phyloP scores from a whole-genome alignment of 2,329 filamentous ascomycete species.

The Fonsecaea pugnacius region DNA sequence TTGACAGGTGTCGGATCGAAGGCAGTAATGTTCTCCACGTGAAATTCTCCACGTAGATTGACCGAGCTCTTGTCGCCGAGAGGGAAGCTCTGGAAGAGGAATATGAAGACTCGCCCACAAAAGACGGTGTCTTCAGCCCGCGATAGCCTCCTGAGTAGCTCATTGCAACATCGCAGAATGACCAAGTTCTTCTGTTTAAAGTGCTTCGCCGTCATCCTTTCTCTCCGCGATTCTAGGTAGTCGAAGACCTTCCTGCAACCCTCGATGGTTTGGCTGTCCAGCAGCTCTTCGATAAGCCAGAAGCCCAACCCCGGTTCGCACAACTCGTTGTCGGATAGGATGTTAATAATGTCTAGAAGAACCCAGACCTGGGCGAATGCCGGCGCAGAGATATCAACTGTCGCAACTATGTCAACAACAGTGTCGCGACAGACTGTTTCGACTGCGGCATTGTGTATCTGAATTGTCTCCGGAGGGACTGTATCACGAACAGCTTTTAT shows the following conservation, averaged over 20 bases:
- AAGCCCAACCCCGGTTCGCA: conserved; percentile 81
- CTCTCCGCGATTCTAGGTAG: conserved; percentile 89
- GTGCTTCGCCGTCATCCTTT: conserved; percentile 78
- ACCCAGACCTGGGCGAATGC: conserved; percentile 89
- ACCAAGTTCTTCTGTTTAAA: conserved; percentile 84
- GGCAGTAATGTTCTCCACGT: conserved; percentile 88
- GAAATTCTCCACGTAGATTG: conserved; percentile 93
- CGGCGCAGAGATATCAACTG: conserved; percentile 74
- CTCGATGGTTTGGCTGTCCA: conserved; percentile 93
- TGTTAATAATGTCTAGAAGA: conserved; percentile 85
- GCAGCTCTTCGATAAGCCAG: conserved; percentile 88
- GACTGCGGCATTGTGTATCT: conserved; percentile 68
- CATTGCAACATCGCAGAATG: conserved; percentile 92
- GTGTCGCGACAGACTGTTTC: conserved; percentile 82
- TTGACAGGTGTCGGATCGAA: conserved; percentile 65
- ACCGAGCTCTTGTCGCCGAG: conserved; percentile 96
- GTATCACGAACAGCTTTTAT: conserved; percentile 25
- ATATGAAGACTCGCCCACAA: conserved; percentile 96
- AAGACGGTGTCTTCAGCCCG: conserved; percentile 96
- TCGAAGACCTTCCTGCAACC: conserved; percentile 92
- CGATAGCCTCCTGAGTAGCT: conserved; percentile 89
- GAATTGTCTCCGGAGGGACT: conserved; percentile 46
- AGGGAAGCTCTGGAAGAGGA: conserved; percentile 96
- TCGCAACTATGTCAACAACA: conserved; percentile 77
- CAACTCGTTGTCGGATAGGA: conserved; percentile 75